Base-by-base conservation (phyloP, 2,329 filamentous ascomycete species). In the Geosmithia morbida region DNA sequence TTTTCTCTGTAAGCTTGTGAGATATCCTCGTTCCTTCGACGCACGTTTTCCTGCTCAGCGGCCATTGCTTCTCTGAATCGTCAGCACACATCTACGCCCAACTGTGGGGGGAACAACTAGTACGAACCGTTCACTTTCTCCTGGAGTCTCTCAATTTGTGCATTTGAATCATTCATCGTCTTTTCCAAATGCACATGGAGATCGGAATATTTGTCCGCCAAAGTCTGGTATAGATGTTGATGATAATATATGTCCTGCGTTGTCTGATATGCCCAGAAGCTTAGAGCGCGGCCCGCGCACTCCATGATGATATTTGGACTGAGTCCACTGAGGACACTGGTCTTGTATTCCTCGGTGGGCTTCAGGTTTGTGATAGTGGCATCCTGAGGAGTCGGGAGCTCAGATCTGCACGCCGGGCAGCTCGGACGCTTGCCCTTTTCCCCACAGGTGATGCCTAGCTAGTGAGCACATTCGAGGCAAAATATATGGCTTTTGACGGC, bases 321-420 rank as follows among this genome's bases (percentile, higher is more conserved):
- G 1, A 96, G 66, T 0, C 90, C 90, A 57, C 85, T 87, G 11
- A 96, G 69, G 0, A 94, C 77, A 50, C 82, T 89, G 0, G 85
- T 87, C 63, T 94, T 94, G 69, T 92, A 94, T 53, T 94, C 87
- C 56, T 96, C 89, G 0, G 79, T 81, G 0, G 87, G 87, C 50
- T 82, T 85, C 41, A 96, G 70, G 29, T 79, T 74, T 1, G 82
- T 76, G 18, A 82, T 70, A 10, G 85, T 78, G 3, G 81, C 85
- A 65, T 94, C 87, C 54, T 94, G 84, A 0, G 79, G 79, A 51
- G 82, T 84, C 7, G 68, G 66, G 2, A 96, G 72, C 8, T 71
- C 70, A 2, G 78, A 74, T 33, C 77, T 69, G 58, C 90, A 97
- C 22, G 85, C 86, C 47, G 87, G 89, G 59, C 89, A 97, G 1